Base-by-base conservation (phyloP, 257 asterid species). In the Catharanthus roseus region DNA sequence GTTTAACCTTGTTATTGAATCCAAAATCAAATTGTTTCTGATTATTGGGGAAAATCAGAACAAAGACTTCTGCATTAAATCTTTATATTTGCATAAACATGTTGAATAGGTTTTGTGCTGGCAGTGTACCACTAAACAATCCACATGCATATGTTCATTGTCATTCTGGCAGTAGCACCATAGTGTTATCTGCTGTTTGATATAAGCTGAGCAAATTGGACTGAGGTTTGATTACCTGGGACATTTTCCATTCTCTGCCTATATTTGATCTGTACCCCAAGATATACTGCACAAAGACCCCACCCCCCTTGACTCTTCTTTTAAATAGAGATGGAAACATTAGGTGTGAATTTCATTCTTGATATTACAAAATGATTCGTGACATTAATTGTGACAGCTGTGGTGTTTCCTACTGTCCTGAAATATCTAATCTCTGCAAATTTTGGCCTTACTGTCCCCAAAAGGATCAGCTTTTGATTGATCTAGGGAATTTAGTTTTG, bases 361-460 rank as follows among this genome's bases (percentile, higher is more conserved):
- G 50, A 69, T 70, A 55, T n/a, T 60, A 53, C 72, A 44, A 61
- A 68, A 71, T 73, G 72, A 81, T 60, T 73, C 77, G 60, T 71
- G 72, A 80, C 71, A 72, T 68, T 80, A 63, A 77, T 76, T 80
- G 70, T 67, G 80, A 81, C 82, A 80, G 87, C 85, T 81, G 77
- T 71, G 54, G 12, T 62, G 74, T 79, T 73, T 66, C 77, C 78
- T 55, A 45, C 73, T 74, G 54, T 60, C 78, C 82, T 68, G 18
- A 42, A 66, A 70, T n/a, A 64, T 78, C 54, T 33, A 47, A 69
- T 69, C 72, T 71, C 64, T 72, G 67, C 36, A 68, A 67, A 58
- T 66, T 55, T 49, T 38, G 47, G 47, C 70, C 29, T 34, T 18
- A 51, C 42, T 60, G 3, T 71, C 28, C 44, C 44, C 10, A 23